Evolutionary conservation across 2,329 filamentous ascomycete species (phyloP).

Genomic region (Alternaria gansuensis): DNA sequence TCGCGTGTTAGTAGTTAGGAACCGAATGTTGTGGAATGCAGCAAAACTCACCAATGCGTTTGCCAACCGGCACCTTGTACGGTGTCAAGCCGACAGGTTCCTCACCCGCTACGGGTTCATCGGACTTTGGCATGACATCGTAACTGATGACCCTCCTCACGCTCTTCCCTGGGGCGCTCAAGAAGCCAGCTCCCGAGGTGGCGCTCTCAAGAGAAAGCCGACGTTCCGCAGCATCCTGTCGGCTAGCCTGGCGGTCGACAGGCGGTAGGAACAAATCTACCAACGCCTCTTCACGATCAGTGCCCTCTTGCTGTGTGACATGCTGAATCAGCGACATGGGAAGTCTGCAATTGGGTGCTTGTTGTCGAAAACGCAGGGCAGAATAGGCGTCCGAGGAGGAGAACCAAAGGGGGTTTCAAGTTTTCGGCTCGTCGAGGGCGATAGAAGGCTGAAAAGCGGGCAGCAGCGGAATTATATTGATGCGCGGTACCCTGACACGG

Average conservation of each 20-base stretch:
- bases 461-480: slow-evolving; percentile 27
- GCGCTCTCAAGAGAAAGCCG: slow-evolving; percentile 45
- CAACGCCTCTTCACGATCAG: slow-evolving; percentile 56
- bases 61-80: slow-evolving; percentile 58
- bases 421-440: slow-evolving; percentile 12
- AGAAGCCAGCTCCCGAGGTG: slow-evolving; percentile 32
- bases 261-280: slow-evolving; percentile 49
- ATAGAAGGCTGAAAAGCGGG: slow-evolving; percentile 22
- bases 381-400: slow-evolving; percentile 5
- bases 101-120: slow-evolving; percentile 48
- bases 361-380: slow-evolving; percentile 22
- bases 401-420: slow-evolving; percentile 13
- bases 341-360: slow-evolving; percentile 20
- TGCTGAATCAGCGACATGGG: slow-evolving; percentile 63
- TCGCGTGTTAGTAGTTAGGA: slow-evolving; percentile 18
- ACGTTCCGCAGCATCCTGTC: slow-evolving; percentile 43
- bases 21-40: slow-evolving; percentile 20
- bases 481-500: slow-evolving; percentile 24
- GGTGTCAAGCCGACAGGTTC: slow-evolving; percentile 58
- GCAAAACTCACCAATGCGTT: slow-evolving; percentile 44
- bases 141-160: slow-evolving; percentile 58
- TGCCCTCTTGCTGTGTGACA: slow-evolving; percentile 60
- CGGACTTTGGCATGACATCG: slow-evolving; percentile 57
- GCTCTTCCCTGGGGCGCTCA: slow-evolving; percentile 37
- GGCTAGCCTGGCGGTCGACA: slow-evolving; percentile 44